These are phyloP conservation scores for Colletotrichum tamarilloi DNA, from an alignment of 2,329 filamentous ascomycete species.

Conservation along the genomic window DNA sequence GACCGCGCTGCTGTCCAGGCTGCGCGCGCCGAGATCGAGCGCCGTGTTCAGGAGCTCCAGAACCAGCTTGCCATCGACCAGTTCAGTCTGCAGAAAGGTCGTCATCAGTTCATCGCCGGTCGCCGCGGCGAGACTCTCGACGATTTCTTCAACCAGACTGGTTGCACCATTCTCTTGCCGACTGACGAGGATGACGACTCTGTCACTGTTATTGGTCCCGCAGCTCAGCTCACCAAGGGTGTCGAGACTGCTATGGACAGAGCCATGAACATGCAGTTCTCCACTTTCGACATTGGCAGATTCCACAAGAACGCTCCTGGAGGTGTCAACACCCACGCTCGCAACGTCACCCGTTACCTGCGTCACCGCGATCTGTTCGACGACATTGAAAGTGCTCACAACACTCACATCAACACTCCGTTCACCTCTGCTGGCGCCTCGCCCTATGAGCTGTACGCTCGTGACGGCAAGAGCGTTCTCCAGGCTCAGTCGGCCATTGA, in stretches of 20 bases:
- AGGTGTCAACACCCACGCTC: slow-evolving; percentile 82
- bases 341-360: slow-evolving; percentile 88
- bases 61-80: slow-evolving; percentile 82
- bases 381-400: slow-evolving; percentile 82
- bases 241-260: slow-evolving; percentile 89
- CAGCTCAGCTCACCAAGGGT: slow-evolving; percentile 78
- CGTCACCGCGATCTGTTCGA: slow-evolving; percentile 84
- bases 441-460: slow-evolving; percentile 89
- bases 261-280: slow-evolving; percentile 86
- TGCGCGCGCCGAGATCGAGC: slow-evolving; percentile 83
- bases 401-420: slow-evolving; percentile 89
- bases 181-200: slow-evolving; percentile 82
- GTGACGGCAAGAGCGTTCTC: slow-evolving; percentile 85
- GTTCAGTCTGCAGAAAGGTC: slow-evolving; percentile 83
- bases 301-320: slow-evolving; percentile 80
- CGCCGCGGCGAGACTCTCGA: slow-evolving; percentile 82
- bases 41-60: slow-evolving; percentile 79
- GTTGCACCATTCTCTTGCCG: slow-evolving; percentile 88
- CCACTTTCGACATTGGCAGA: slow-evolving; percentile 83
- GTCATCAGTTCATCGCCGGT: slow-evolving; percentile 95
- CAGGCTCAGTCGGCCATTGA: slow-evolving; percentile 81
- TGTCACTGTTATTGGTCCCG: slow-evolving; percentile 85
- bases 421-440: slow-evolving; percentile 75
- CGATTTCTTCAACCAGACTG: slow-evolving; percentile 90
- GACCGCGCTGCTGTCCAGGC: slow-evolving; percentile 86